A percentile compares a stretch with the other conserved stretches of the same genome.
Evolutionary conservation across 2,329 filamentous ascomycete species (phyloP).

Genomic region (Arthroderma sp.): DNA sequence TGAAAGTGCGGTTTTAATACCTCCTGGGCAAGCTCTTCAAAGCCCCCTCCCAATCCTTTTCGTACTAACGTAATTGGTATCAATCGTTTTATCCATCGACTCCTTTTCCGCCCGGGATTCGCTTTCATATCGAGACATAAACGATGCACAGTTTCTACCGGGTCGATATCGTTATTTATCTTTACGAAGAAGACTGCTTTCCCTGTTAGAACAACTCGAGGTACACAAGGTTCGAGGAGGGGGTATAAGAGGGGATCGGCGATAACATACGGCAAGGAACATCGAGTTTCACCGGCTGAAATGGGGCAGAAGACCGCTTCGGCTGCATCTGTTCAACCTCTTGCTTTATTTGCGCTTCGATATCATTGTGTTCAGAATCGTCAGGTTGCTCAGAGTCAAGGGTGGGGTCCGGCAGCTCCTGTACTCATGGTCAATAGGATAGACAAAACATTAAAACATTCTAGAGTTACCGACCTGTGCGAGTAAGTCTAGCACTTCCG

Average conservation of each 20-base stretch:
- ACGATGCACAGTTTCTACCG: constrained; percentile 45
- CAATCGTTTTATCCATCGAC: constrained; percentile 47
- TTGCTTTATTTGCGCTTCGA: constrained; percentile 47
- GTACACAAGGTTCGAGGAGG: constrained; percentile 3
- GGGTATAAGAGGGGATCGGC: neutral
- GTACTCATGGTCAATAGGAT: constrained; percentile 2
- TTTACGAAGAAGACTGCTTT: constrained; percentile 45
- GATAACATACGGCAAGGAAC: constrained; percentile 32
- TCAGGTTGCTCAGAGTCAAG: constrained; percentile 1
- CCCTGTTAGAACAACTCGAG: no score
- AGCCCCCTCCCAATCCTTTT: constrained; percentile 44
- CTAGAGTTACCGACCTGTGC: constrained; percentile 30
- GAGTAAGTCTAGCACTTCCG: constrained; percentile 46
- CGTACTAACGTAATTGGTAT: constrained; percentile 46
- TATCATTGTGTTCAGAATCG: constrained; percentile 28
- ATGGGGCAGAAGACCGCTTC: constrained; percentile 35
- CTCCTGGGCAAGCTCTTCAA: constrained; percentile 43
- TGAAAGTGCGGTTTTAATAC: constrained; percentile 50
- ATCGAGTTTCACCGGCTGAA: constrained; percentile 41
- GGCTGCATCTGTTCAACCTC: constrained; percentile 43
- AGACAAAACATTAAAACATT: constrained; percentile 1
- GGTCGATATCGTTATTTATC: constrained; percentile 43
- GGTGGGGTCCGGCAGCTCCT: constrained; percentile 6
- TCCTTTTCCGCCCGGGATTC: constrained; percentile 38
- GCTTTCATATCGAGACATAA: constrained; percentile 45